phyloP scores from a whole-genome alignment of 371 early-diverging fungal species.

The Batkoa obscura region DNA sequence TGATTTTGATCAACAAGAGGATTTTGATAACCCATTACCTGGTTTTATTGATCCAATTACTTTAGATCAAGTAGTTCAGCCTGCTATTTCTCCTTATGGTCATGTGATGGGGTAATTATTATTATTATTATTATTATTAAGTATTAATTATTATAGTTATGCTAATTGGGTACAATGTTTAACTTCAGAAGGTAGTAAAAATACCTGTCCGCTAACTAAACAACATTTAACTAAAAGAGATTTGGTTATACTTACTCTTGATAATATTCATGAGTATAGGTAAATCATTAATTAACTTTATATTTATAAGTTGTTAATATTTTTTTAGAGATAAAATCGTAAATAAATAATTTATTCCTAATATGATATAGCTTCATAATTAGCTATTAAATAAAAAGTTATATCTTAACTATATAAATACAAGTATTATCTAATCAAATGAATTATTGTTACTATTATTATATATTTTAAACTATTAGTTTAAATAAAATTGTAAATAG shows the following conservation, averaged over 20 bases:
- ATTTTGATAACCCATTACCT: constrained; percentile 54
- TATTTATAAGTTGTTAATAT: neutral
- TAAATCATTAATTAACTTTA: neutral
- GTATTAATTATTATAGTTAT: constrained; percentile 12
- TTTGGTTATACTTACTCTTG: constrained; percentile 56
- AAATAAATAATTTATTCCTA: neutral
- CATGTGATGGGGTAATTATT: constrained; percentile 66
- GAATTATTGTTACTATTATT: neutral
- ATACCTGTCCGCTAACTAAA: constrained; percentile 86
- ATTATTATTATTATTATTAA: neutral
- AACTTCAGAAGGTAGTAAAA: constrained; percentile 46
- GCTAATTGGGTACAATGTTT: constrained; percentile 88
- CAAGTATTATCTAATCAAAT: neutral
- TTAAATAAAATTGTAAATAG: neutral
- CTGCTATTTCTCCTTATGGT: constrained; percentile 88
- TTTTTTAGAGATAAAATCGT: neutral
- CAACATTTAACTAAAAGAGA: constrained; percentile 78
- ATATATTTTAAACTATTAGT: no score
- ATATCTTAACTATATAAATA: neutral
- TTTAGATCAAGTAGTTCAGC: constrained; percentile 70
- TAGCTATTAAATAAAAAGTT: no score
- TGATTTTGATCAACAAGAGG: constrained; percentile 10
- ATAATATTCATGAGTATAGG: constrained; percentile 64
- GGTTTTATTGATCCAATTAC: constrained; percentile 88
- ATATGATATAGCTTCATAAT: no score